Evolutionary conservation across 2,329 filamentous ascomycete genomes (phyloP), one percentile per base, ranked within the genome.

Genomic region (Ambrosiella xylebori): DNA sequence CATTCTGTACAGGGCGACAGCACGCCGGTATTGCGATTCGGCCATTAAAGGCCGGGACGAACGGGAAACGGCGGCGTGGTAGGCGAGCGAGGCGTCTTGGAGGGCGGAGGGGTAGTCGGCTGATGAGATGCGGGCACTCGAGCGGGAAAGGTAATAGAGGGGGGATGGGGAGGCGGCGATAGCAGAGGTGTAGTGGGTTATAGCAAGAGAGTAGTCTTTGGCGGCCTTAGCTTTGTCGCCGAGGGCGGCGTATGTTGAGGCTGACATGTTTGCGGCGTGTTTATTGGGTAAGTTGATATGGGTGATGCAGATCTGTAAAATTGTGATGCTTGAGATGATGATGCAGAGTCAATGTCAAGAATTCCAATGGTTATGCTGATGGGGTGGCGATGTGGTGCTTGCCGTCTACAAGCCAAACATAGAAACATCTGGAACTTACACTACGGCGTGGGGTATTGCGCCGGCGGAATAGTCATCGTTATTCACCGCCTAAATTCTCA

Each of bases 1-100:
- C 45, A 89, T 73, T 54, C 82, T 79, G 68, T 81, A 86, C 35
- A 91, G 75, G 9, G 85, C 78, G 11, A 95, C 80, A 4, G 81
- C 86, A 41, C 91, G 81, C 64, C 90, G 81, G 65, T 93, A 80
- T 65, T 96, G 88, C 1, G 87, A 84, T n/a, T 88, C 80, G 51
- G 82, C 76, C 68, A 96, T 88, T 37, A 85, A 76, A 63, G 88
- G 81, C 55, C 86, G 81, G 65, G 84, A 85, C 38, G 79, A 86
- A 45, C 91, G 84, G 62, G 84, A 76, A 35, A 72, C 73, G 2
- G 83, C 84, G 3, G 76, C 71, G 41, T 76, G 70, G 57, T 85
- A 77, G 2, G 82, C 86, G 53, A 76, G 74, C 62, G 88, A 80
- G 41, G 84, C 82, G 68, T 90, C 86, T 44, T 72, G 73, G 50